Evolutionary conservation across 2,329 filamentous ascomycete genomes (phyloP), one percentile per base, ranked within the genome.

Genomic region (Rutstroemia sp.): DNA sequence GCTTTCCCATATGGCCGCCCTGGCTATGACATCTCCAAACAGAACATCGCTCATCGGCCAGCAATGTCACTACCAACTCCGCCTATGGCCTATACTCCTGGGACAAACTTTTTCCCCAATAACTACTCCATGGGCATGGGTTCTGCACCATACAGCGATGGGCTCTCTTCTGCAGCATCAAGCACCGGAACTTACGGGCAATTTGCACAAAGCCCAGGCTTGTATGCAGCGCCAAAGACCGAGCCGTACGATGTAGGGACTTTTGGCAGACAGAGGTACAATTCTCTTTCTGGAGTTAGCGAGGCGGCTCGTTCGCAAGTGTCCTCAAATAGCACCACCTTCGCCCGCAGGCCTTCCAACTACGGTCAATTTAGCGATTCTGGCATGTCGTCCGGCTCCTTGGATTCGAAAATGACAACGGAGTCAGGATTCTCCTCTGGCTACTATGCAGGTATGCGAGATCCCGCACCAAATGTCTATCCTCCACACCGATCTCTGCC

Each of bases 1-100:
- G 49, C 57, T 23, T 67, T 65, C 51, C 52, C 63, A 14, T 34
- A 34, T 34, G 46, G 56, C n/a, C 62, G 61, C 21, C 65, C 56
- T 50, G 62, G 62, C 5, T 68, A 66, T 46, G 65, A 67, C 19
- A 64, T 67, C 63, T 67, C 67, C 2, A 68, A 34, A 34, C 30
- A 34, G 12, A 34, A 66, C 53, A 65, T 68, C 23, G 39, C 64
- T 8, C 62, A 64, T 49, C 63, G 63, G 14, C 39, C 39, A 30
- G 56, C 63, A 34, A 64, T 67, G 57, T 62, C 65, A 10, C 53
- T 69, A 8, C 67, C 67, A 19, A 65, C 61, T 21, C 67, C 63
- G 19, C 63, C 63, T 17, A 55, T 42, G 14, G 44, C 63, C 8
- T 69, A 65, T 51, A 46, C 48, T 16, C 42, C 60, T 17, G 45